Conservation (phyloP, 2,329 filamentous ascomycete species). For the Emergomyces pasteurianus region DNA sequence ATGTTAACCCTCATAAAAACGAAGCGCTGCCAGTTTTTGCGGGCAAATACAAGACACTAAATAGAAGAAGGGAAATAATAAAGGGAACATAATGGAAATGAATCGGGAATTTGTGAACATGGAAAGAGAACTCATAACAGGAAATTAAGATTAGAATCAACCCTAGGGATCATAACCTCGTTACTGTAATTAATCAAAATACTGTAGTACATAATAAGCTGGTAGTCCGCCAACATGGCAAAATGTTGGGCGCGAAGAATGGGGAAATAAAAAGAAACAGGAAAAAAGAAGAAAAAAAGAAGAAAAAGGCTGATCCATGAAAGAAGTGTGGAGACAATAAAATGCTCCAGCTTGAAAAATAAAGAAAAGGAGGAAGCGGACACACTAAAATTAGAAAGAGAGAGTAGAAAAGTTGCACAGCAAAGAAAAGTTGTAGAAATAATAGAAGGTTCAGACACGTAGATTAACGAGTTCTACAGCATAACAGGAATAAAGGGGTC, state of each 20-base stretch:
- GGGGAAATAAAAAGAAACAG: too few relatives aligned
- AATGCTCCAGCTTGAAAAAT: constrained; percentile 1
- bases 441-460: constrained; percentile 7
- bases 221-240: constrained; percentile 1
- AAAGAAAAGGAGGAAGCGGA: too few relatives aligned
- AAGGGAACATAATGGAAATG: too few relatives aligned
- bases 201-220: neutral
- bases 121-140: neutral
- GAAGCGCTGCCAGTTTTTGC: neutral
- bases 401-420: constrained; percentile 5
- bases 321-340: constrained; percentile 1
- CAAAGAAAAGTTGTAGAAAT: constrained; percentile 7
- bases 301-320: neutral
- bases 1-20: too few relatives aligned
- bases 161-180: neutral
- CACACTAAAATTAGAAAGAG: constrained; percentile 5
- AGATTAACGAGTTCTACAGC: constrained; percentile 16
- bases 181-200: neutral
- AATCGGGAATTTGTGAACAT: too few relatives aligned
- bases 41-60: neutral
- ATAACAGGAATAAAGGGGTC: constrained; percentile 26
- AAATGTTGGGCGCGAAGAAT: constrained; percentile 2
- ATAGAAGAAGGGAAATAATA: neutral
- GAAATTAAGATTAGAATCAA: neutral
- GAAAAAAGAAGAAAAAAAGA: neutral